A percentile compares a stretch with the other conserved stretches of the same genome.
Evolutionary conservation across 768 basidiomycete species (phyloP).

Genomic region (Mycena vitilis): DNA sequence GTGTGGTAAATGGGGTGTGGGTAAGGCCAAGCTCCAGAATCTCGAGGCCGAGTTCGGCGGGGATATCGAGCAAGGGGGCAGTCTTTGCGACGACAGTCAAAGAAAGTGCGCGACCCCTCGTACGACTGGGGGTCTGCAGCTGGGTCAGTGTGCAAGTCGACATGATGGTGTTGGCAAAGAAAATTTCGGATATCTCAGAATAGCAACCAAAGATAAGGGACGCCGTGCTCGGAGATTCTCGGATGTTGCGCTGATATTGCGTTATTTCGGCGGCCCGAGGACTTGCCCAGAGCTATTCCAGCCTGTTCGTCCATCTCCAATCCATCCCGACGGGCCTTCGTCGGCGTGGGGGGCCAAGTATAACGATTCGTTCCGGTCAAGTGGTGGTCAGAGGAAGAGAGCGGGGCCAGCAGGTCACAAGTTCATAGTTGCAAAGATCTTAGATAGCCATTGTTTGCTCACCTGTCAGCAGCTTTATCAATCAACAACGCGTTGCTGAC

Average conservation of each 20-base stretch:
- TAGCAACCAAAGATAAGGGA: background rate
- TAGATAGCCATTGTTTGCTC: too few species aligned
- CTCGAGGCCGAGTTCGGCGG: slow-evolving; percentile 50
- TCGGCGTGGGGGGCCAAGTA: too few species aligned
- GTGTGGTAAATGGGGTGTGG: slow-evolving; percentile 42
- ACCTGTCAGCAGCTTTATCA: background rate
- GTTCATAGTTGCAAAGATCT: background rate
- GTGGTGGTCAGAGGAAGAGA: background rate
- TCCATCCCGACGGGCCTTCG: background rate
- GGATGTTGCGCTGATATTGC: too few species aligned
- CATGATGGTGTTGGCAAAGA: slow-evolving; percentile 19
- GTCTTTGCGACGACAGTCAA: slow-evolving; percentile 31
- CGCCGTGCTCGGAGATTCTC: background rate
- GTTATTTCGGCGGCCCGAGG: too few species aligned
- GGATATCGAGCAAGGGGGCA: slow-evolving; percentile 47
- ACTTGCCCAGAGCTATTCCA: too few species aligned
- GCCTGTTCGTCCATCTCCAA: too few species aligned
- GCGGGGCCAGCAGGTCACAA: background rate
- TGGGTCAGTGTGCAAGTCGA: slow-evolving; percentile 6
- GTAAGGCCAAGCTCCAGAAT: slow-evolving; percentile 51
- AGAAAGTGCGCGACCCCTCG: slow-evolving; percentile 34
- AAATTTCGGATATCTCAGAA: slow-evolving; percentile 11
- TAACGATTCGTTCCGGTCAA: too few species aligned
- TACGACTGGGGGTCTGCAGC: slow-evolving; percentile 13
- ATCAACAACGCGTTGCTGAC: background rate